phyloP scores from a whole-genome alignment of 108 stramenopile genomes.

The Cyclotella distinguenda region DNA sequence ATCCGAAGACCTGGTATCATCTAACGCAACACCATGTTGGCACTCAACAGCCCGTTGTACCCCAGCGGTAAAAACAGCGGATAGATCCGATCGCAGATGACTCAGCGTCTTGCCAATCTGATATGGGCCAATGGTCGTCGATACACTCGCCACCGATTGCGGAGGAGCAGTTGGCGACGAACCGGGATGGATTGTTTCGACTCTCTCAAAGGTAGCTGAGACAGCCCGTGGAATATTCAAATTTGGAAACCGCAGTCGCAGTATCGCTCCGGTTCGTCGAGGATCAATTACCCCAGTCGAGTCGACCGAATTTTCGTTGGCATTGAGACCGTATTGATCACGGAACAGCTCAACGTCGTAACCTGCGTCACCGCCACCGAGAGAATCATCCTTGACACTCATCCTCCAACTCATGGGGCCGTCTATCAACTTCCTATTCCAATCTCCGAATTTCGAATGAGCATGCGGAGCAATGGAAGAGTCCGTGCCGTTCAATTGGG shows the following conservation, averaged over 20 bases:
- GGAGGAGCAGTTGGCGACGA: background rate
- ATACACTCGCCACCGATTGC: conserved; percentile 27
- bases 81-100: conserved; percentile 15
- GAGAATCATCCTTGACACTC: conserved; percentile 50
- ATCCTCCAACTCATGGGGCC: conserved; percentile 44
- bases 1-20: background rate
- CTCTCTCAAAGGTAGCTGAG: conserved; percentile 31
- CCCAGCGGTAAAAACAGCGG: conserved; percentile 21
- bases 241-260: conserved; percentile 36
- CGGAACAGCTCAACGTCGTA: conserved; percentile 73
- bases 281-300: background rate
- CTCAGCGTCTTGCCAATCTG: background rate
- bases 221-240: conserved; percentile 15
- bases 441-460: conserved; percentile 6
- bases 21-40: background rate
- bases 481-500: conserved; percentile 35
- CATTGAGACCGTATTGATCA: conserved; percentile 61
- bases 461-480: conserved; percentile 6
- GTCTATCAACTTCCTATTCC: conserved; percentile 14
- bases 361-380: conserved; percentile 66
- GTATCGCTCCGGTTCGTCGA: conserved; percentile 19
- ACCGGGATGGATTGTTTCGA: conserved; percentile 9
- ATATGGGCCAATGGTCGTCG: conserved; percentile 27
- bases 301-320: background rate
- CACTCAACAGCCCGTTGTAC: conserved; percentile 5